Percentiles rank a stretch among this genome's conserved stretches.
Conservation (phyloP, 2,329 filamentous ascomycete genomes). For the Colletotrichum spinosum region DNA sequence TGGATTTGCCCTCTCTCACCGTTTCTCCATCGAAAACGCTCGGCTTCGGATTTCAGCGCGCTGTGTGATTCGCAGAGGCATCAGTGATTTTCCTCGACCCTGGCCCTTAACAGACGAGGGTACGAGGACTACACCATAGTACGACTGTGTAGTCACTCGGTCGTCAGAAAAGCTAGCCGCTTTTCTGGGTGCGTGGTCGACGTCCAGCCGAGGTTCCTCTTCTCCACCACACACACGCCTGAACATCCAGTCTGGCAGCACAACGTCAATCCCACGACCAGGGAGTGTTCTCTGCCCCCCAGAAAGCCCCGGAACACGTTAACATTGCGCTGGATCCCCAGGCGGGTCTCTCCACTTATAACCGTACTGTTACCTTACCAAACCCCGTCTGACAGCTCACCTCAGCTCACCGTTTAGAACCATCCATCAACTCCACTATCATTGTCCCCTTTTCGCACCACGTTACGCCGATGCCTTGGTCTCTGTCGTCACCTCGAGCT, state of each 20-base stretch:
- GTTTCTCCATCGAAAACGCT: constrained; percentile 12
- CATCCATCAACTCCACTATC: constrained; percentile 16
- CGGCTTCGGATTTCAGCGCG: not conserved
- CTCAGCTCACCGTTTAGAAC: constrained; percentile 27
- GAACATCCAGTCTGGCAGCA: constrained; percentile 7
- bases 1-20: constrained; percentile 10
- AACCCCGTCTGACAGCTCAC: constrained; percentile 35
- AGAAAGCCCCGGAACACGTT: constrained; percentile 18
- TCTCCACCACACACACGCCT: not conserved
- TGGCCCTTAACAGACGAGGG: no score
- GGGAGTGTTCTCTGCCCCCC: constrained; percentile 1
- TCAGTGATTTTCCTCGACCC: constrained; percentile 6
- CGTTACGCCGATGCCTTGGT: no score
- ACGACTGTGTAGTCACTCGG: no score
- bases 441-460: constrained; percentile 7
- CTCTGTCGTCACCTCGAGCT: constrained; percentile 24
- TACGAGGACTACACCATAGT: no score
- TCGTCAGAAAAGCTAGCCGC: no score
- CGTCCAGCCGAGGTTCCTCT: constrained; percentile 2
- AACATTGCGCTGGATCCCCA: constrained; percentile 13
- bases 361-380: constrained; percentile 27
- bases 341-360: constrained; percentile 36
- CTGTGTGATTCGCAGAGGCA: constrained; percentile 27
- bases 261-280: constrained; percentile 11
- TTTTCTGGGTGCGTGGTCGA: no score